These are phyloP conservation scores for Sanghuangporus baumii DNA, from an alignment of 1,284 basidiomycete species.

Conservation along the genomic window DNA sequence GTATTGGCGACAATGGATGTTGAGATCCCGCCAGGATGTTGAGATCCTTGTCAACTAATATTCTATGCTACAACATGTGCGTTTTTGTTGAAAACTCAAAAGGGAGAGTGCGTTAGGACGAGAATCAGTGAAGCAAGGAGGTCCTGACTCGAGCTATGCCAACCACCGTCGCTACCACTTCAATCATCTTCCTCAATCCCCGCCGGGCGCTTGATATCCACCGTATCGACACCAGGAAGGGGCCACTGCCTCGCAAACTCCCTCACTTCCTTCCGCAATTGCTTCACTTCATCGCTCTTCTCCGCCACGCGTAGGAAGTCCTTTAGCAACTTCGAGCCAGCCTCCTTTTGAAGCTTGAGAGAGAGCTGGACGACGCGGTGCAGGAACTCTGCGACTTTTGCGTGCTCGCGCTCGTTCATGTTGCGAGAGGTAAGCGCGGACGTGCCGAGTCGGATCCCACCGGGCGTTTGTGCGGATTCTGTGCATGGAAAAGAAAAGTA, in stretches of 20 bases:
- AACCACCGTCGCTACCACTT: neutral
- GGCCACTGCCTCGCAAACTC: slow-evolving; percentile 86
- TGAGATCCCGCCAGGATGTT: slow-evolving; percentile 11
- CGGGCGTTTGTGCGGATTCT: slow-evolving; percentile 91
- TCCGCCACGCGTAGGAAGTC: slow-evolving; percentile 90
- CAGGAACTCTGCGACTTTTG: slow-evolving; percentile 85
- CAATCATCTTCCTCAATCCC: slow-evolving; percentile 57
- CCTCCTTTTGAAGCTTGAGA: slow-evolving; percentile 86
- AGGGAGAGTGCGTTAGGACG: neutral
- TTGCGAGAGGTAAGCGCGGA: slow-evolving; percentile 93
- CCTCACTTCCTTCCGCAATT: slow-evolving; percentile 71
- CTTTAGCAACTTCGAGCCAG: slow-evolving; percentile 91
- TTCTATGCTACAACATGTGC: slow-evolving; percentile 14
- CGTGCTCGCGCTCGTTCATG: slow-evolving; percentile 87
- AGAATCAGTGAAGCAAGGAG: neutral
- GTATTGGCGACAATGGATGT: slow-evolving; percentile 1
- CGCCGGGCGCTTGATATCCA: slow-evolving; percentile 54
- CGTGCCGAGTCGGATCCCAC: slow-evolving; percentile 95
- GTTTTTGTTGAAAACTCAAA: slow-evolving; percentile 11
- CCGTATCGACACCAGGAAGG: slow-evolving; percentile 83
- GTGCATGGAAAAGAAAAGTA: neutral
- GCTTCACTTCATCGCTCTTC: slow-evolving; percentile 61
- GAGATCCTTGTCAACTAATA: slow-evolving; percentile 7
- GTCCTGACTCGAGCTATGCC: neutral
- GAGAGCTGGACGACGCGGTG: slow-evolving; percentile 90